Percentiles rank a stretch among this genome's conserved stretches.
phyloP scores from a whole-genome alignment of 2,329 filamentous ascomycete species.

The Balansia obtecta region DNA sequence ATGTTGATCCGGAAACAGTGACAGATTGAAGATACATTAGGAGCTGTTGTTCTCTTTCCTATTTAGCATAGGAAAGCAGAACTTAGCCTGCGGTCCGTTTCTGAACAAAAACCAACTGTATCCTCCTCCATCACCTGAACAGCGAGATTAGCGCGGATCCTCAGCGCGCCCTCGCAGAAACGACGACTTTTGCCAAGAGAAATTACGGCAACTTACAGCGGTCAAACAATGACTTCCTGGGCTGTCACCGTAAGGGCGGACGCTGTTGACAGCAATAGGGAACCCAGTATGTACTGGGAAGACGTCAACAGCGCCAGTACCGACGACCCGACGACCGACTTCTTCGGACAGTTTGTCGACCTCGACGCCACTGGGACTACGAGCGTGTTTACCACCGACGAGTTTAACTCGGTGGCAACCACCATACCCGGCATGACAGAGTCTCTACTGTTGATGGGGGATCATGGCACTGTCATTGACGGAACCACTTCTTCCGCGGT shows the following conservation, averaged over 20 bases:
- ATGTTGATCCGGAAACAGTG: background rate
- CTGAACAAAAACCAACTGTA: background rate
- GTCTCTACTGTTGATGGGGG: conserved; percentile 15
- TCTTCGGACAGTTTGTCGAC: conserved; percentile 26
- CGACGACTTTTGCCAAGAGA: no score
- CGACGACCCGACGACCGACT: conserved; percentile 19
- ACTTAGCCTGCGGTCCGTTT: background rate
- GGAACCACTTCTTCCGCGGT: conserved; percentile 22
- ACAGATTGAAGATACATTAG: background rate
- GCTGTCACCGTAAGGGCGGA: conserved; percentile 22
- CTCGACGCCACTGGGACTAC: conserved; percentile 18
- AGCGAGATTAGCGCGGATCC: background rate
- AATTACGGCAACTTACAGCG: background rate
- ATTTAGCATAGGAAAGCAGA: background rate
- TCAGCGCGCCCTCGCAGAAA: background rate
- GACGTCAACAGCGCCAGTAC: conserved; percentile 18
- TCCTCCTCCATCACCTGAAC: background rate
- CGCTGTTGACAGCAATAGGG: conserved; percentile 21
- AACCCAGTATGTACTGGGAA: conserved; percentile 23
- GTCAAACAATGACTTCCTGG: conserved; percentile 22
- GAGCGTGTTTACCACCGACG: conserved; percentile 11
- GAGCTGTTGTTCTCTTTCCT: background rate
- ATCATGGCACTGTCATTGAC: conserved; percentile 9
- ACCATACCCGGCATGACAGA: conserved; percentile 16
- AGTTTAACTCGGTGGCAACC: conserved; percentile 10